Percentiles rank a stretch among this genome's conserved stretches.
Conservation (phyloP, 371 early-diverging fungal species). For the Cokeromyces recurvatus region DNA sequence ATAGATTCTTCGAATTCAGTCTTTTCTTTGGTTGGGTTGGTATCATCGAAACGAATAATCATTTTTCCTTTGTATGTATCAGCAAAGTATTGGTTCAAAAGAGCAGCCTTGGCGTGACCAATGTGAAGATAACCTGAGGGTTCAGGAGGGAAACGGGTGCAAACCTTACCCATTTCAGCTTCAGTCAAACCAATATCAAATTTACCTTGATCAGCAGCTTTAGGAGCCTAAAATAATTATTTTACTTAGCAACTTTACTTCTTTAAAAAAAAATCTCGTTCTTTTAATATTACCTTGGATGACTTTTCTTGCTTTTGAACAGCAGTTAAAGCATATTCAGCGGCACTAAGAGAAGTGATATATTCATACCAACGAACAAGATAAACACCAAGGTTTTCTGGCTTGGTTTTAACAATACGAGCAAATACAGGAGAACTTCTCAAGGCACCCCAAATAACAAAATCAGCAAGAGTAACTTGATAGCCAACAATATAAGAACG, state of each 20-base stretch:
- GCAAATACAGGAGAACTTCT: conserved; percentile 76
- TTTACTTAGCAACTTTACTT: background rate
- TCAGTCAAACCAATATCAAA: conserved; percentile 89
- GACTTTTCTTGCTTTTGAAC: conserved; percentile 47
- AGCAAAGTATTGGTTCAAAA: conserved; percentile 98
- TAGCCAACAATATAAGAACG: conserved; percentile 85
- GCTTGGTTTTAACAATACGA: conserved; percentile 73
- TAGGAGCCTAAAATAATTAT: conserved; percentile 10
- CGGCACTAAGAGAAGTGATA: conserved; percentile 60
- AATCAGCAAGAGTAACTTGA: conserved; percentile 75
- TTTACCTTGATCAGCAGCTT: conserved; percentile 82
- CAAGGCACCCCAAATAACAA: conserved; percentile 85
- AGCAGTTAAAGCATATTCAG: conserved; percentile 47
- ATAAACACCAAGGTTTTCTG: conserved; percentile 64
- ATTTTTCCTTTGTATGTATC: conserved; percentile 88
- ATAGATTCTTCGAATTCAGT: conserved; percentile 93
- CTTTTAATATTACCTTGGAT: conserved; percentile 23
- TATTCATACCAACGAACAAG: conserved; percentile 83
- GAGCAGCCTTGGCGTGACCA: conserved; percentile 99
- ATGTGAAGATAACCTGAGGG: conserved; percentile 98
- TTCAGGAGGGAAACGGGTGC: conserved; percentile 99
- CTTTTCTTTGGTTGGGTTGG: conserved; percentile 99
- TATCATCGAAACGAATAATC: conserved; percentile 99
- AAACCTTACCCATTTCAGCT: conserved; percentile 83
- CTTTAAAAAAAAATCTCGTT: background rate